phyloP scores from a whole-genome alignment of 2,329 filamentous ascomycete genomes.

The Verticillium klebahnii region DNA sequence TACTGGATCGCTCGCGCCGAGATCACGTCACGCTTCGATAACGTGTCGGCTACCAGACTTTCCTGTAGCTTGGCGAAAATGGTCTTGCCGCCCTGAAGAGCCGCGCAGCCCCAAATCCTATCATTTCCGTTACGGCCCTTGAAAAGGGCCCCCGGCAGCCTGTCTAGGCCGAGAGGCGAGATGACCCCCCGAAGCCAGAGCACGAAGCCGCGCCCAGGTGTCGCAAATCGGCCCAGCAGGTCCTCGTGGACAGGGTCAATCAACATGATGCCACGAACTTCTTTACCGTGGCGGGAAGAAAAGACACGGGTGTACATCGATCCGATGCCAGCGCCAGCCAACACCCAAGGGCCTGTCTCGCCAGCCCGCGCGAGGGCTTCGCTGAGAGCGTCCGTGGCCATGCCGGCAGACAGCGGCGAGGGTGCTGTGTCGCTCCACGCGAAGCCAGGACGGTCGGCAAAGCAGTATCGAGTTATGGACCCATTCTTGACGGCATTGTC shows the following conservation, averaged over 20 bases:
- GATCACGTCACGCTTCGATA: constrained; percentile 77
- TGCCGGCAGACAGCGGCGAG: constrained; percentile 87
- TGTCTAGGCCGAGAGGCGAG: constrained; percentile 80
- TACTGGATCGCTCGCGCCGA: constrained; percentile 77
- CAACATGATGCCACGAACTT: constrained; percentile 74
- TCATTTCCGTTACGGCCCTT: constrained; percentile 75
- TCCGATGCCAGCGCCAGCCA: constrained; percentile 82
- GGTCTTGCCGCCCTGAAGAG: constrained; percentile 75
- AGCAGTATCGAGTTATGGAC: constrained; percentile 85
- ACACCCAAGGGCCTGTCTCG: constrained; percentile 83
- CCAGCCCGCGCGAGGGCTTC: constrained; percentile 77
- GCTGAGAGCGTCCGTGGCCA: constrained; percentile 83
- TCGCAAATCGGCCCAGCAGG: constrained; percentile 63
- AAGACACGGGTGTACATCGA: constrained; percentile 90
- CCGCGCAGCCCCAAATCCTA: constrained; percentile 74
- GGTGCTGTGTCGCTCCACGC: constrained; percentile 88
- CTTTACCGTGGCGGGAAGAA: constrained; percentile 70
- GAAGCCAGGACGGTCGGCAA: constrained; percentile 87
- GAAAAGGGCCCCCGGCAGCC: constrained; percentile 76
- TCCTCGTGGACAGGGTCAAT: constrained; percentile 90
- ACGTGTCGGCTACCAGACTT: constrained; percentile 77
- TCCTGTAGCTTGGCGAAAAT: constrained; percentile 93
- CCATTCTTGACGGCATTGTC: constrained; percentile 72
- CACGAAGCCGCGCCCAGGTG: constrained; percentile 68
- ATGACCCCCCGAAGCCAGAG: constrained; percentile 85